A percentile compares a stretch with the other conserved stretches of the same genome.
These are phyloP conservation scores for Austroboletus eburneus DNA, from an alignment of 768 basidiomycete species.

Conservation along the genomic window DNA sequence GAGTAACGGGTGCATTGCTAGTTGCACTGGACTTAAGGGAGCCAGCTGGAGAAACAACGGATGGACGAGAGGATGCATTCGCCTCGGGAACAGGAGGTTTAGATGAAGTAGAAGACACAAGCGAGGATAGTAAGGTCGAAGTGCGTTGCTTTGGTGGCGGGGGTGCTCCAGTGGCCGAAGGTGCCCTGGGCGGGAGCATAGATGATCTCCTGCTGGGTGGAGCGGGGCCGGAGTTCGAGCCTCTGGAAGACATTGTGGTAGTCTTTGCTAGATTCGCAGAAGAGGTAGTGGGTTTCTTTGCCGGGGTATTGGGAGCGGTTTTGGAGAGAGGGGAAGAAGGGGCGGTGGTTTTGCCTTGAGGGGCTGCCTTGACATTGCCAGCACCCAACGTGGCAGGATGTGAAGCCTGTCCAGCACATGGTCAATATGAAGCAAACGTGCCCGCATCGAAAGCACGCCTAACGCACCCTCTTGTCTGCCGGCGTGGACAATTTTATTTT, in stretches of 20 bases:
- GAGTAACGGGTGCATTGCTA: constrained; percentile 37
- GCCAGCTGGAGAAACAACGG: constrained; percentile 54
- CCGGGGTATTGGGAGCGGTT: constrained; percentile 23
- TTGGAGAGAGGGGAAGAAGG: constrained; percentile 31
- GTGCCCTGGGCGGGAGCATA: constrained; percentile 32
- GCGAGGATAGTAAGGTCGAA: constrained; percentile 25
- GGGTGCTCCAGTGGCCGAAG: constrained; percentile 37
- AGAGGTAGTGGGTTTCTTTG: constrained; percentile 27
- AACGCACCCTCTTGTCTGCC: constrained; percentile 64
- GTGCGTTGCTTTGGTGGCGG: constrained; percentile 38
- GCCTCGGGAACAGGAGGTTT: constrained; percentile 19
- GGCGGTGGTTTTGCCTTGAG: constrained; percentile 39
- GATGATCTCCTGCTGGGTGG: constrained; percentile 32
- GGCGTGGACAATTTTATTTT: constrained; percentile 52
- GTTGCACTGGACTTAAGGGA: constrained; percentile 43
- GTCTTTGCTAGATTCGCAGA: constrained; percentile 32
- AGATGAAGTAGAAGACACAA: constrained; percentile 20
- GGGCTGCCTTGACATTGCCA: constrained; percentile 46
- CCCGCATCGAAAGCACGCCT: constrained; percentile 9
- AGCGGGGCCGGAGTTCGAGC: constrained; percentile 26
- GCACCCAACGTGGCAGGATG: constrained; percentile 64
- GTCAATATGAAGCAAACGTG: constrained; percentile 23
- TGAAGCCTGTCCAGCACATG: constrained; percentile 46
- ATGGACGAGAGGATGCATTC: constrained; percentile 37
- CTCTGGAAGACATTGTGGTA: constrained; percentile 30